A percentile compares a stretch with the other conserved stretches of the same genome.
Conservation (phyloP, 768 basidiomycete genomes). For the Suillus hirtellus region DNA sequence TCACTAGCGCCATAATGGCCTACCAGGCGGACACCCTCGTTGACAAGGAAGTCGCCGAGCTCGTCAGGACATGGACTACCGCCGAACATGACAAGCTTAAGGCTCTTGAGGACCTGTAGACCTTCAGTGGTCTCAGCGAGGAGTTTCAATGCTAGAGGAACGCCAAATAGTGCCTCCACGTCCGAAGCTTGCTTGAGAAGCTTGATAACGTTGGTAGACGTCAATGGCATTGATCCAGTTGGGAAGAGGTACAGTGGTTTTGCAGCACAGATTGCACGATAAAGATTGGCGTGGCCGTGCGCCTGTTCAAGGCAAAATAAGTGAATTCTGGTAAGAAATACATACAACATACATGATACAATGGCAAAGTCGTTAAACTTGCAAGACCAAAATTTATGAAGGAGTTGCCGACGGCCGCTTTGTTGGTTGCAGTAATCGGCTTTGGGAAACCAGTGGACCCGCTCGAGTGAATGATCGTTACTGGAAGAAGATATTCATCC, state of each 20-base stretch:
- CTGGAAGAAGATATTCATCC: slow-evolving; percentile 21
- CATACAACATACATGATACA: slow-evolving; percentile 31
- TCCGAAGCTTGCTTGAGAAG: slow-evolving; percentile 37
- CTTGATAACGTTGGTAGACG: slow-evolving; percentile 42
- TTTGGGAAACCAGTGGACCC: slow-evolving; percentile 50
- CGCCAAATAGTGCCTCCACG: slow-evolving; percentile 36
- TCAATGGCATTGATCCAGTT: slow-evolving; percentile 43
- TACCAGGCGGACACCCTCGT: slow-evolving; percentile 49
- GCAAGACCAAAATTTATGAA: slow-evolving; percentile 31
- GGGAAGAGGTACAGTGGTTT: slow-evolving; percentile 47
- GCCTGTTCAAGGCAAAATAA: slow-evolving; percentile 14
- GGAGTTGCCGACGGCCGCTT: slow-evolving; percentile 36
- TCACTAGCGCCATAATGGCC: slow-evolving; percentile 51
- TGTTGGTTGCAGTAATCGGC: slow-evolving; percentile 40
- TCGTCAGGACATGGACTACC: slow-evolving; percentile 57
- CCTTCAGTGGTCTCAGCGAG: slow-evolving; percentile 51
- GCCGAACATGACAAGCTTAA: slow-evolving; percentile 52
- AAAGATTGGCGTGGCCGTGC: slow-evolving; percentile 28
- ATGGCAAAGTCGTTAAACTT: slow-evolving; percentile 28
- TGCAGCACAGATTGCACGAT: slow-evolving; percentile 45
- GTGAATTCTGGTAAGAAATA: neutral
- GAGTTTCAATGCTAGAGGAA: slow-evolving; percentile 43
- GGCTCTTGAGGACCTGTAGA: slow-evolving; percentile 38
- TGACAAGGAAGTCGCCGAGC: slow-evolving; percentile 50
- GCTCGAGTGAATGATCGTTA: slow-evolving; percentile 29